A percentile compares a stretch with the other conserved stretches of the same genome.
Conservation (phyloP, 768 basidiomycete genomes). For the Naganishia randhawae region DNA sequence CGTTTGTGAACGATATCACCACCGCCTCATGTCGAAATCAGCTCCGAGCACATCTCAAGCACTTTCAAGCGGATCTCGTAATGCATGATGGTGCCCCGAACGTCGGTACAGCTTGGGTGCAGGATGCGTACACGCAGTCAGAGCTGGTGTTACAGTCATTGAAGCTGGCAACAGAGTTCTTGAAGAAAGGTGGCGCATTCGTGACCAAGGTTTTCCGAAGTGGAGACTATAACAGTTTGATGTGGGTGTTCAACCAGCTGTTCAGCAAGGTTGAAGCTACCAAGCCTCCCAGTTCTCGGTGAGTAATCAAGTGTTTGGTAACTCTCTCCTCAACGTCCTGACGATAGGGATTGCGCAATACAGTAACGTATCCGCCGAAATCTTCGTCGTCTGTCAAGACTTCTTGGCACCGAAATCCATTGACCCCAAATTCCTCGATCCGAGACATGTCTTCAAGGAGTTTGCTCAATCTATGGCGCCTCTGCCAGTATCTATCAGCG, state of each 20-base stretch:
- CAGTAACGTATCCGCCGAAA: slow-evolving; percentile 96
- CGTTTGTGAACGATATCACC: slow-evolving; percentile 92
- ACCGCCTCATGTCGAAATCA: slow-evolving; percentile 82
- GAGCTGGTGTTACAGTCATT: slow-evolving; percentile 93
- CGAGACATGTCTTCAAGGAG: slow-evolving; percentile 96
- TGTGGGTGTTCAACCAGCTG: slow-evolving; percentile 97
- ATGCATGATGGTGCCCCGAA: slow-evolving; percentile 99
- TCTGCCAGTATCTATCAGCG: slow-evolving; percentile 42
- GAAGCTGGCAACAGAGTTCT: slow-evolving; percentile 91
- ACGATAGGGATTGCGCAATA: slow-evolving; percentile 43
- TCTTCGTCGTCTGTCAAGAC: slow-evolving; percentile 95
- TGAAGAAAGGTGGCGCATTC: slow-evolving; percentile 87
- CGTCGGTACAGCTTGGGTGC: slow-evolving; percentile 98
- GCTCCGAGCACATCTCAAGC: slow-evolving; percentile 81
- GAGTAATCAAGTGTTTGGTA: slow-evolving; percentile 56
- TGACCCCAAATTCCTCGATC: slow-evolving; percentile 96
- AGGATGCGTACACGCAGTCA: slow-evolving; percentile 94
- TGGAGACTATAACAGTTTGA: slow-evolving; percentile 94
- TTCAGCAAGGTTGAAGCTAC: slow-evolving; percentile 97
- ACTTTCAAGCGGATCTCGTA: slow-evolving; percentile 98
- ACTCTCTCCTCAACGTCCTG: neutral
- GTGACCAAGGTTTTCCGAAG: slow-evolving; percentile 98
- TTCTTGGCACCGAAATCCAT: slow-evolving; percentile 92
- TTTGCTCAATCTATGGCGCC: slow-evolving; percentile 54
- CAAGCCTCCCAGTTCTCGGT: slow-evolving; percentile 85